Evolutionary conservation across 345 rosid species (phyloP).

Genomic region (Alliaria petiolata): DNA sequence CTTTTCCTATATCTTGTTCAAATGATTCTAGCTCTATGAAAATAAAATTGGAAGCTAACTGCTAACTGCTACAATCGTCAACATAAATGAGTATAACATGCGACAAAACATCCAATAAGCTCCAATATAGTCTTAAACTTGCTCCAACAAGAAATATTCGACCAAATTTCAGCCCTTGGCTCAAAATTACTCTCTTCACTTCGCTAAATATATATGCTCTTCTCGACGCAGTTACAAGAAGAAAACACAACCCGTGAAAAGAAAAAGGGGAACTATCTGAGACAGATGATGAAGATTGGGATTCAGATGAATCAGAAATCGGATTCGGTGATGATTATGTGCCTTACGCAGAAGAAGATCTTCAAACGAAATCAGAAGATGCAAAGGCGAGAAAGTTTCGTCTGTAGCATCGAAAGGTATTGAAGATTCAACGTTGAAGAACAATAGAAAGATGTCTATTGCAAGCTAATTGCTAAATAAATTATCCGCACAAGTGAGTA

Average conservation of each 20-base stretch:
- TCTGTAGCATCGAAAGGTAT: not conserved
- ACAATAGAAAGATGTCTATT: not conserved
- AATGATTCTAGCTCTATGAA: too few relatives aligned
- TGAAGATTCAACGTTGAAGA: not conserved
- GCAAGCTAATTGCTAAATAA: not conserved
- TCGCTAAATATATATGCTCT: not conserved
- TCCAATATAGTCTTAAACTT: constrained; percentile 4
- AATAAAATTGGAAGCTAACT: too few relatives aligned
- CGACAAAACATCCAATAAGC: too few relatives aligned
- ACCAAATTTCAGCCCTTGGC: not conserved
- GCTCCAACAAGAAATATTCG: not conserved
- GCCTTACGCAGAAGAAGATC: not conserved
- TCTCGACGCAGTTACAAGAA: constrained; percentile 2
- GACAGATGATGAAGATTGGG: constrained; percentile 30
- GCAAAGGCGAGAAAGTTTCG: too few relatives aligned
- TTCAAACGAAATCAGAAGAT: too few relatives aligned
- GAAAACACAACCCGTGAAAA: not conserved
- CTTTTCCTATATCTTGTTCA: too few relatives aligned
- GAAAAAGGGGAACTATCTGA: too few relatives aligned
- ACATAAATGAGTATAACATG: too few relatives aligned
- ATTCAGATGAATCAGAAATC: constrained; percentile 18
- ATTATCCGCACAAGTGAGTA: not conserved
- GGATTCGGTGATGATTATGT: constrained; percentile 8
- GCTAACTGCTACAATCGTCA: too few relatives aligned
- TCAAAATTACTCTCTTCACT: not conserved